phyloP scores from a whole-genome alignment of 177 flowering plant species.

The Vitis hybrid region DNA sequence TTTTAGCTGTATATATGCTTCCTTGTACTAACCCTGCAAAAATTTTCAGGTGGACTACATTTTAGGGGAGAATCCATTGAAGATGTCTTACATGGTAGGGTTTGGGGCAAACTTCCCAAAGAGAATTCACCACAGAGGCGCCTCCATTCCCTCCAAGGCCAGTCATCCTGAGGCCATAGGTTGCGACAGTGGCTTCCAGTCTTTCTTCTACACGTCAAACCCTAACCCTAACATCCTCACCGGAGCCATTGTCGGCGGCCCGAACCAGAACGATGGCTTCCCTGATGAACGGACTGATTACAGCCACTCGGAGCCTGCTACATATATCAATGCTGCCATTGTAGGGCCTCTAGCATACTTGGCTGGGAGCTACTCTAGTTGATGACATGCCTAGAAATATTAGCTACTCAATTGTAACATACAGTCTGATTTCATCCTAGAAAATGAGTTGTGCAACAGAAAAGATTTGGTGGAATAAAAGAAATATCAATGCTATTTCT shows the following conservation, averaged over 20 bases:
- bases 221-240: conserved; percentile 70
- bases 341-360: conserved; percentile 88
- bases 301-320: conserved; percentile 87
- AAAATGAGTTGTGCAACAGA: not conserved
- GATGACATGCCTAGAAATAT: not conserved
- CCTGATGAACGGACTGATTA: conserved; percentile 73
- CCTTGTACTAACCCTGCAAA: not conserved
- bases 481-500: no score
- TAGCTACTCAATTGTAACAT: no score
- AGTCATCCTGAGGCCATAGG: conserved; percentile 53
- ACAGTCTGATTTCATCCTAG: no score
- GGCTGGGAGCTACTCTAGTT: conserved; percentile 31
- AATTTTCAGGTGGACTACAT: conserved; percentile 78
- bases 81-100: conserved; percentile 95
- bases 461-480: not conserved
- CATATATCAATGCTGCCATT: conserved; percentile 81
- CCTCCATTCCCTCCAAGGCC: conserved; percentile 68
- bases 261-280: conserved; percentile 65
- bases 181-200: conserved; percentile 72
- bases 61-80: conserved; percentile 77
- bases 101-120: conserved; percentile 61
- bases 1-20: not conserved
- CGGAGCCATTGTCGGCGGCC: conserved; percentile 94
- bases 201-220: conserved; percentile 45
- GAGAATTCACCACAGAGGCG: conserved; percentile 87